Percentiles rank a stretch among this genome's conserved stretches.
Conservation (phyloP, 208 protist species). For the Entamoeba moshkovskii region DNA sequence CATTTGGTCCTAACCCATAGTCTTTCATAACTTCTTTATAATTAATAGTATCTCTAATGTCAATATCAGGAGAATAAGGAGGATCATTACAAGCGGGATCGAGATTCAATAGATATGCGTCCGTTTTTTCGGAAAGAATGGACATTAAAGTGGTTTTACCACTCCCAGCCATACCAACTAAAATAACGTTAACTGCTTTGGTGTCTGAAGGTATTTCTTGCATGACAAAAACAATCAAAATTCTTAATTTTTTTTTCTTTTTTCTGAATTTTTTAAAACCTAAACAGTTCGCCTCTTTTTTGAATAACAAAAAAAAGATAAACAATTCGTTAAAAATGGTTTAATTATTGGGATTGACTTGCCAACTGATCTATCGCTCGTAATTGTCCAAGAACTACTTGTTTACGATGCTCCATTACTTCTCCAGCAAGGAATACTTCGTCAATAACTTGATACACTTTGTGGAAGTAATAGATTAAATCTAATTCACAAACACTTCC, state of each 20-base stretch:
- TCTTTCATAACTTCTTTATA: slow-evolving; percentile 93
- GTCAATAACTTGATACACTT: slow-evolving; percentile 91
- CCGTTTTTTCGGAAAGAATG: slow-evolving; percentile 70
- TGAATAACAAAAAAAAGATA: too few relatives aligned
- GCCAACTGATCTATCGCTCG: slow-evolving; percentile 60
- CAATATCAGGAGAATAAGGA: slow-evolving; percentile 84
- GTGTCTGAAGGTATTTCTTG: not conserved
- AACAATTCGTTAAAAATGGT: too few relatives aligned
- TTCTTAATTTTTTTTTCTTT: not conserved
- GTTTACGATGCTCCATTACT: slow-evolving; percentile 82
- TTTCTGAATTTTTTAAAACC: too few relatives aligned
- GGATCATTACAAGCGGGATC: slow-evolving; percentile 78
- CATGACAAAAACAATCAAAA: not conserved
- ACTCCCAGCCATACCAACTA: slow-evolving; percentile 94
- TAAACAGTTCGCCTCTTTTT: too few relatives aligned
- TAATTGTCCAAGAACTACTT: slow-evolving; percentile 67
- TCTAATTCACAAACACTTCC: slow-evolving; percentile 97
- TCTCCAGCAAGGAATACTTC: slow-evolving; percentile 91
- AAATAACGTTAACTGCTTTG: slow-evolving; percentile 44
- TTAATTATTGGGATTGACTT: too few relatives aligned
- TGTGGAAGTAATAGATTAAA: slow-evolving; percentile 71
- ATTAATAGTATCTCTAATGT: slow-evolving; percentile 93
- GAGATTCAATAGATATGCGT: slow-evolving; percentile 85
- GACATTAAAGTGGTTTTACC: slow-evolving; percentile 94
- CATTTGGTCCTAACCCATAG: slow-evolving; percentile 77